Evolutionary conservation across 2,329 filamentous ascomycete species (phyloP), one percentile per base, ranked within the genome.

Genomic region (Cladosporium colombiae): DNA sequence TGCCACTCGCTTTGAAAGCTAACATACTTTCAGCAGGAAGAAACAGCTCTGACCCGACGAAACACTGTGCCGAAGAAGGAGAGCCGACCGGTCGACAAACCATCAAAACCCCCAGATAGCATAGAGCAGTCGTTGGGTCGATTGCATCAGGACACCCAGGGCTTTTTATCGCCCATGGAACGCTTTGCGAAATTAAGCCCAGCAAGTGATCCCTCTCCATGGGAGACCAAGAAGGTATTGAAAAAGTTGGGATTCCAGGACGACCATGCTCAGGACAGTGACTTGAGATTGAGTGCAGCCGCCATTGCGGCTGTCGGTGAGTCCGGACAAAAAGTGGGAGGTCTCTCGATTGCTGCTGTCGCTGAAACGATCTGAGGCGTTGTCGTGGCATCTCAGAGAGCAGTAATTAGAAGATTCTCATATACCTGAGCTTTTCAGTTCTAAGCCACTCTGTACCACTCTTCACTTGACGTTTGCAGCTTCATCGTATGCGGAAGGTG

Each of bases 401-500:
- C 10, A 46, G n/a, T 11, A 21, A 5, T 2, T 21, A 1, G 3
- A 21, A 8, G 40, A 29, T 53, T 3, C 25, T 3, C 18, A 3
- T 31, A 6, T 27, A 29, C 7, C 25, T 29, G 11, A 18, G 0
- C 16, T 0, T 18, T 5, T 16, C n/a, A 13, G 4, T 11, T 11
- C n/a, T 5, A 3, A 3, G 31, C n/a, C 18, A 33, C 7, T n/a
- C 27, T 3, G n/a, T 18, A 6, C 3, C 10, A 13, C 5, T 21
- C 8, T 21, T 3, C n/a, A 7, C 13, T 21, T 27, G 29, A 18
- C 18, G 1, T n/a, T 55, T 23, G 27, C 11, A 55, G 27, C 18
- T 21, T 55, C 31, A 33, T 7, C 55, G 18, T 35, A 16, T 14
- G 21, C 29, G 29, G 13, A 74, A 72, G 21, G 67, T 67, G 10